Base-by-base conservation (phyloP, 2,329 filamentous ascomycete genomes). In the Coleophoma crateriformis region DNA sequence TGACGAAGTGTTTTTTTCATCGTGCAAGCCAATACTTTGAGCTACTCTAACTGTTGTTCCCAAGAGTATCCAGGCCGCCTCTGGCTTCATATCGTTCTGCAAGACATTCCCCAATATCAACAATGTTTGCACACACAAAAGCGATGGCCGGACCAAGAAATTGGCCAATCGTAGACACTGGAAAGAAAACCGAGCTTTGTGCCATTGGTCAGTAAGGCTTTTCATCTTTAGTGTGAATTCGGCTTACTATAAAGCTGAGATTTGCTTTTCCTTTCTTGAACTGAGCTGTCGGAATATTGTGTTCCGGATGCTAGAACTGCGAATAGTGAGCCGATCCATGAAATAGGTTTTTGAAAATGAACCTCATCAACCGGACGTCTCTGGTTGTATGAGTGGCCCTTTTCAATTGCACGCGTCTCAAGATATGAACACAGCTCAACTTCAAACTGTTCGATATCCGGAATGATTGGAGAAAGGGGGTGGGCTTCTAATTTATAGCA, bases 11-110 rank as follows among this genome's bases (percentile, higher is more conserved):
- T 42, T 27, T n/a, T 42, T 44, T 32, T 45, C 38, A 12, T 45
- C 19, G 58, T 84, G 80, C 14, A 84, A 68, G 7, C 81, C 81
- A 1, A 84, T 68, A 0, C 79, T 83, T 57, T 84, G 79, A 0
- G 81, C 81, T 12, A 84, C 69, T n/a, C 80, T 76, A 50, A 78
- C 81, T 0, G 80, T 82, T 43, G 84, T 72, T 0, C 80, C 81
- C 42, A 81, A 73, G 44, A 84, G 61, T 0, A 79, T 79, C 81
- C 81, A 84, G 0, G 80, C 82, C 0, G 78, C 79, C 58, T 84
- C 80, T 1, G 81, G 80, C 56, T 84, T 84, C 80, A 83, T 84
- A 50, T 83, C 80, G 53, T 84, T 84, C 22, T 84, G 67, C 2
- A 84, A 68, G 2, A 81, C 78, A 52, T 84, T 83, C 39, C 78